Conservation (phyloP, 768 basidiomycete species). For the Ramaria sp. region DNA sequence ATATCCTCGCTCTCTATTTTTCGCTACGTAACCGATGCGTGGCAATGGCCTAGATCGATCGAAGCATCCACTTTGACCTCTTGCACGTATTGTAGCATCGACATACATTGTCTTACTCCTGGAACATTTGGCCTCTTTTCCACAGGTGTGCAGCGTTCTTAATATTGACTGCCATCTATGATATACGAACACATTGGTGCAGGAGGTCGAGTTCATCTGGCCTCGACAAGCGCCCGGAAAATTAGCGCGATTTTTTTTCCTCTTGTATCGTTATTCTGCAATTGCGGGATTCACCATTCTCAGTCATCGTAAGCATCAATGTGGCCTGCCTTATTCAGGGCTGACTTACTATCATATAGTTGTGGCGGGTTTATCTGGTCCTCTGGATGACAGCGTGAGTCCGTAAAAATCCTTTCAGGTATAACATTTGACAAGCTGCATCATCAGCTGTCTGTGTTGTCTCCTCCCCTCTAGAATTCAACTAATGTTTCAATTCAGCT, state of each 20-base stretch:
- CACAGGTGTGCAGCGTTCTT: neutral
- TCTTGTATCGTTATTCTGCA: conserved; percentile 3
- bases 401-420: no score
- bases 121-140: conserved; percentile 4
- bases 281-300: neutral
- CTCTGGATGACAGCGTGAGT: neutral
- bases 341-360: neutral
- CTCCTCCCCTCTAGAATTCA: neutral
- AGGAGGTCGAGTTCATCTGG: conserved; percentile 8
- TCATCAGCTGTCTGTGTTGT: neutral
- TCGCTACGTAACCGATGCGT: no score
- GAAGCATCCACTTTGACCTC: no score
- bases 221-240: neutral
- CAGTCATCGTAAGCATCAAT: neutral
- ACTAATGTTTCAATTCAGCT: neutral
- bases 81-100: neutral
- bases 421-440: neutral
- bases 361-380: neutral
- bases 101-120: neutral
- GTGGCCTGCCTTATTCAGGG: neutral
- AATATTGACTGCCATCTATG: neutral
- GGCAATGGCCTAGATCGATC: no score
- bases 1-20: no score
- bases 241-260: neutral
- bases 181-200: neutral